phyloP scores from a whole-genome alignment of 306 rosid species.

The Carpinus viminea region DNA sequence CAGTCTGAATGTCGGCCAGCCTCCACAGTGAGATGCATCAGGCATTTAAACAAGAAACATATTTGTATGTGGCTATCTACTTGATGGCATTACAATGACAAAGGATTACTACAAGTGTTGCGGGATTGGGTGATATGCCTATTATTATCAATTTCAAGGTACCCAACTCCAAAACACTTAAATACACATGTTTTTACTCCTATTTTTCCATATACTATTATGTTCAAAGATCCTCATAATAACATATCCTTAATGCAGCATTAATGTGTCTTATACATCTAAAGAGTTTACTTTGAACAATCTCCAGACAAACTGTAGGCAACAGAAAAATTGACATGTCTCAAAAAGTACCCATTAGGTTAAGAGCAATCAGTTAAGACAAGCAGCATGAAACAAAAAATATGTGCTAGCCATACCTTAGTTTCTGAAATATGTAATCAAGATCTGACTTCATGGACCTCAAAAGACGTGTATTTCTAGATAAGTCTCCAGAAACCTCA shows the following conservation, averaged over 20 bases:
- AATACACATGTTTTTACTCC: background rate
- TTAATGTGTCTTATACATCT: background rate
- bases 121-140: background rate
- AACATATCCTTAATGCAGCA: too few species aligned
- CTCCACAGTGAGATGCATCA: background rate
- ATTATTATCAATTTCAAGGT: background rate
- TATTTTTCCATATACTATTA: too few species aligned
- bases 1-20: background rate
- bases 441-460: slow-evolving; percentile 86
- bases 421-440: slow-evolving; percentile 83
- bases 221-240: background rate
- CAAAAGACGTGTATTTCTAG: slow-evolving; percentile 59
- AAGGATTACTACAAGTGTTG: background rate
- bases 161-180: background rate
- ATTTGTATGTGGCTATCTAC: background rate
- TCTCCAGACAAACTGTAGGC: background rate
- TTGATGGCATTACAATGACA: background rate
- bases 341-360: background rate
- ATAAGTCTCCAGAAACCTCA: slow-evolving; percentile 72
- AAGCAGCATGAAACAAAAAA: background rate
- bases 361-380: background rate
- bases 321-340: background rate
- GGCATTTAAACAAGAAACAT: background rate
- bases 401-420: slow-evolving; percentile 48
- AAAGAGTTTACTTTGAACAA: background rate